Evolutionary conservation across 2,329 filamentous ascomycete genomes (phyloP), one percentile per base, ranked within the genome.

Genomic region (Neofusicoccum sp.): DNA sequence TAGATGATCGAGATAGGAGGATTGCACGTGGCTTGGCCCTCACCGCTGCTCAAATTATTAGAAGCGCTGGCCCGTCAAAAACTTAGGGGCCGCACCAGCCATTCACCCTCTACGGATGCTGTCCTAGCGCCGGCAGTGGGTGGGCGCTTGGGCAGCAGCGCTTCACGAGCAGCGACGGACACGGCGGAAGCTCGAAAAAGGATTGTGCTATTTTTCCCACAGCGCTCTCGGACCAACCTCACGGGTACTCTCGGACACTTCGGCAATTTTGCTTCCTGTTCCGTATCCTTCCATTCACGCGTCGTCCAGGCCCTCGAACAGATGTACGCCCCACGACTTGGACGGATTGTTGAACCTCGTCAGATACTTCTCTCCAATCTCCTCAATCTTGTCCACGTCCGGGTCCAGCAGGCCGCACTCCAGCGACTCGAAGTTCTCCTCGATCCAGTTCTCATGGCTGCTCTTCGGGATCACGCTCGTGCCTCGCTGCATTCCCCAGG

Each of bases 401-500:
- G 72, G 69, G 6, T 71, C 65, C 5, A 71, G 69, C 60, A 81
- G 72, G 6, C 63, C 63, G 48, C 79, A 74, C 2, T 69, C 60
- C 34, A 64, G 31, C 6, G 69, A 65, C 1, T 68, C 73, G 7
- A 78, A 71, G 62, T 84, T 82, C 67, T 82, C 76, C 16, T 66
- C 60, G 28, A 82, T 78, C 44, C 76, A 67, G 43, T 72, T 65
- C 56, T 74, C 71, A 58, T 79, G 76, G 3, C 73, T 72, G 59
- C 76, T 80, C 70, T 83, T 83, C 1, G 81, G 82, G 34, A 84
- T 61, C 24, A 57, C 59, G 26, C 59, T 61, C 2, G 78, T 80
- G 8, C 78, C 79, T 16, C 81, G 69, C 62, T 75, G 73, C 6
- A 81, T 68, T 0, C 78, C 79, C 82, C 82, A 84, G 1, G 74